These are phyloP conservation scores for Passiflora organensis DNA, from an alignment of 345 rosid genomes.

Conservation along the genomic window DNA sequence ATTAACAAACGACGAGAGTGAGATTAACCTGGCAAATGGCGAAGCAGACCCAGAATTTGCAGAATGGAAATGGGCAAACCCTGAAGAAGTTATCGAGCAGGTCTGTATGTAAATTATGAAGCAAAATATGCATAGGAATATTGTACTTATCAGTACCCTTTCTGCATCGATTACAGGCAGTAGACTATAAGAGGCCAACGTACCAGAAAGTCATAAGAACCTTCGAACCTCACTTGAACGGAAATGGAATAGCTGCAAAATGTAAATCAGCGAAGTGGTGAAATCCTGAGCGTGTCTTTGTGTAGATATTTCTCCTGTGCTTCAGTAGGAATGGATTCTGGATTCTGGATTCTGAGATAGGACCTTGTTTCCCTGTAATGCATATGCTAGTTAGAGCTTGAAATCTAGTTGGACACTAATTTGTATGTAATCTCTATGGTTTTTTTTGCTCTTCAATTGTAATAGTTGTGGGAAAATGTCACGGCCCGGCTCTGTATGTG, in stretches of 20 bases:
- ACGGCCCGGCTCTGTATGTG: no score
- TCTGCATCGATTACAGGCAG: constrained; percentile 52
- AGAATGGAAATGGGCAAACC: constrained; percentile 93
- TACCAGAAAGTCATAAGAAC: constrained; percentile 84
- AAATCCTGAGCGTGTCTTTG: constrained; percentile 13
- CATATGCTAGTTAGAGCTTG: constrained; percentile 21
- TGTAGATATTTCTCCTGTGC: constrained; percentile 16
- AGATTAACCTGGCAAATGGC: constrained; percentile 71
- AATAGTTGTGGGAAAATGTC: no score
- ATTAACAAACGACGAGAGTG: constrained; percentile 62
- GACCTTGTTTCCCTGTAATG: constrained; percentile 36
- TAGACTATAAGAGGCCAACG: constrained; percentile 94
- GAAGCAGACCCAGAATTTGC: constrained; percentile 84
- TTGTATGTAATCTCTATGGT: no score
- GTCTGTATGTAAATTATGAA: no score
- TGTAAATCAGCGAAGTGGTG: constrained; percentile 97
- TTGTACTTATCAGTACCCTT: no score
- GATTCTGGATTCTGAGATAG: constrained; percentile 6
- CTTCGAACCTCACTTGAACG: constrained; percentile 58
- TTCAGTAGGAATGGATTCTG: constrained; percentile 11
- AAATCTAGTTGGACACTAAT: no score
- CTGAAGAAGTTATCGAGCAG: constrained; percentile 83
- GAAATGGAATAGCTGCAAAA: constrained; percentile 55
- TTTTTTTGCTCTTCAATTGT: no score
- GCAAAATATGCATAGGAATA: background rate